These are phyloP conservation scores for Nemania sp. DNA, from an alignment of 2,329 filamentous ascomycete genomes.

Conservation along the genomic window DNA sequence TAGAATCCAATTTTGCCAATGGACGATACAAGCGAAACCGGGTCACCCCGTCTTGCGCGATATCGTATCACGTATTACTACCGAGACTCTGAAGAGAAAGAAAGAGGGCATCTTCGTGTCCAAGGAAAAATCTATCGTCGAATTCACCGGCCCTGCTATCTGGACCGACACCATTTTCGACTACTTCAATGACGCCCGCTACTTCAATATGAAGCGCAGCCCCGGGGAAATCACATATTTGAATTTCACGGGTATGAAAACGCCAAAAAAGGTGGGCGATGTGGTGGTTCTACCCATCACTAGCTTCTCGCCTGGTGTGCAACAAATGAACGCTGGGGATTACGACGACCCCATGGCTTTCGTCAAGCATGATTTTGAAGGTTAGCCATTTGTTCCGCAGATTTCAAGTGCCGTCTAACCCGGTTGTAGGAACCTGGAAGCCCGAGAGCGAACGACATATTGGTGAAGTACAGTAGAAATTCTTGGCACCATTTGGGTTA, in stretches of 20 bases:
- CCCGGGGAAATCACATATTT: slow-evolving; percentile 77
- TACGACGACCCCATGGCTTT: slow-evolving; percentile 94
- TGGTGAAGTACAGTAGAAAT: slow-evolving; percentile 48
- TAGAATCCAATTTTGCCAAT: slow-evolving; percentile 97
- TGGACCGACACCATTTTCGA: slow-evolving; percentile 94
- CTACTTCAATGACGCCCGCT: slow-evolving; percentile 90
- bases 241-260: slow-evolving; percentile 87
- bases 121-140: slow-evolving; percentile 77
- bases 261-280: slow-evolving; percentile 85
- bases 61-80: slow-evolving; percentile 82
- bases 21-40: slow-evolving; percentile 96
- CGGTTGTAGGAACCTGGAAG: slow-evolving; percentile 69
- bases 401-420: slow-evolving; percentile 27
- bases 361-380: slow-evolving; percentile 95
- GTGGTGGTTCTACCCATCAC: slow-evolving; percentile 94
- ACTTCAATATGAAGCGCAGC: slow-evolving; percentile 77
- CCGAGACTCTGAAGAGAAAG: slow-evolving; percentile 77
- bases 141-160: slow-evolving; percentile 89
- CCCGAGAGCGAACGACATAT: slow-evolving; percentile 72
- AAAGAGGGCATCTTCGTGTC: slow-evolving; percentile 51
- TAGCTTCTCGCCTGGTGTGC: slow-evolving; percentile 92
- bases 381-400: slow-evolving; percentile 51
- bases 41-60: slow-evolving; percentile 91
- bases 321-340: slow-evolving; percentile 89
- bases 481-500: slow-evolving; percentile 28